Base-by-base conservation (phyloP, 2,329 filamentous ascomycete genomes). In the Fusarium drepaniforme region DNA sequence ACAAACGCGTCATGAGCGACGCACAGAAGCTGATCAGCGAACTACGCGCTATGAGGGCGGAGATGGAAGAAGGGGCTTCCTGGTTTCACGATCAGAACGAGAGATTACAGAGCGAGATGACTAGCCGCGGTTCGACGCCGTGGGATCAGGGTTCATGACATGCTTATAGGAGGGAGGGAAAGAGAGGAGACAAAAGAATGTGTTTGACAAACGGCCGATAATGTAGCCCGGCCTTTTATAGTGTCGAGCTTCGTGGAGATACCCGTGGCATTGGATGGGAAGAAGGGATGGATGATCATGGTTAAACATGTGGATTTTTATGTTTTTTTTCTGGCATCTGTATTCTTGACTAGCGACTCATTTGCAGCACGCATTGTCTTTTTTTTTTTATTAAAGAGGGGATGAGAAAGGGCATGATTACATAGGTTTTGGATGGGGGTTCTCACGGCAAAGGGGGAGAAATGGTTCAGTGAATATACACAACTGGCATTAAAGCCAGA, bases 31-130 rank as follows among this genome's bases (percentile, higher is more conserved):
- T 85, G 67, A 80, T 84, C 56, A 80, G 75, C 38, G 85, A 88
- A 72, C 82, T 88, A 46, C 82, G 82, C 42, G 81, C 82, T 61
- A 81, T 86, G 73, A 82, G 85, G 16, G 80, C 84, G 67, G 86
- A 87, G 67, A 82, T 88, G 79, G 85, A 88, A 70, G 83, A 87
- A 71, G 85, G 83, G 18, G 82, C 82, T n/a, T 80, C 82, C 23
- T 88, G 87, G 87, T 87, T 85, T 76, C 81, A 80, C 64, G 82
- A 84, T 63, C 86, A 88, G 77, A 86, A 84, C 42, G 83, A 85
- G 64, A 82, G 81, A 46, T 71, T 88, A 70, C 83, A 84, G 64
- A 83, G 81, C 68, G 83, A 84, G 66, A 64, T 80, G 44, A 67
- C 72, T 44, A 84, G 81, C 61, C 80, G 82, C 67, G 80, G 71